phyloP scores from a whole-genome alignment of 2,329 filamentous ascomycete genomes.

The Hirsutella rhossiliensis region DNA sequence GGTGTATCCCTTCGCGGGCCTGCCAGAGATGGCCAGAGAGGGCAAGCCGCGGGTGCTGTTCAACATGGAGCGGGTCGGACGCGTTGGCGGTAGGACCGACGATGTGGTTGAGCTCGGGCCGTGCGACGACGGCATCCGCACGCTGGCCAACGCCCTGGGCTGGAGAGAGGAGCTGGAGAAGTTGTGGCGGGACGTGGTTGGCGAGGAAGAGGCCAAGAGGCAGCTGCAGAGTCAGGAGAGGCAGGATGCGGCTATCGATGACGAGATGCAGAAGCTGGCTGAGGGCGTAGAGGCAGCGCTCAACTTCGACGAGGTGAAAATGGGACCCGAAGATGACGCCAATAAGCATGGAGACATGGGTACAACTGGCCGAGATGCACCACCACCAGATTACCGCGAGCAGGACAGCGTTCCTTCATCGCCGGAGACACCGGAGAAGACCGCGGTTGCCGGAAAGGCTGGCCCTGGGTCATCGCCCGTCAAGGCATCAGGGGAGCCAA shows the following conservation, averaged over 20 bases:
- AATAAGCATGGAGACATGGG: background rate
- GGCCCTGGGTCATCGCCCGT: too few species aligned
- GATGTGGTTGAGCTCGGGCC: conserved; percentile 76
- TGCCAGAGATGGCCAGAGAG: conserved; percentile 53
- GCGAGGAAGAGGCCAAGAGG: conserved; percentile 43
- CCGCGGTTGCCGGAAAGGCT: too few species aligned
- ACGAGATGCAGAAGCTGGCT: conserved; percentile 30
- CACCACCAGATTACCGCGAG: too few species aligned
- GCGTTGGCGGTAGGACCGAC: conserved; percentile 63
- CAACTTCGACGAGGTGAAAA: conserved; percentile 12
- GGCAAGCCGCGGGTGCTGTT: conserved; percentile 68
- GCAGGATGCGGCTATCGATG: conserved; percentile 22
- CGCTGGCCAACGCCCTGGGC: conserved; percentile 66
- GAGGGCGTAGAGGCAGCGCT: conserved; percentile 22
- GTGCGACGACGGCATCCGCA: conserved; percentile 71
- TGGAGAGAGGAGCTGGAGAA: conserved; percentile 77
- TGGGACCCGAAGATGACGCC: background rate
- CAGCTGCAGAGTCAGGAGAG: conserved; percentile 24
- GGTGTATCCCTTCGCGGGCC: conserved; percentile 78
- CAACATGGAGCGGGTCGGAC: conserved; percentile 75
- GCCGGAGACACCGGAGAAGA: too few species aligned
- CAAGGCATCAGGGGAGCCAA: too few species aligned
- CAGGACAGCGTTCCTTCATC: too few species aligned
- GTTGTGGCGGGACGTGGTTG: conserved; percentile 58
- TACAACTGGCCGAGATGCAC: too few species aligned